phyloP scores from a whole-genome alignment of 1,284 basidiomycete species.

The Leccinum solheimii region DNA sequence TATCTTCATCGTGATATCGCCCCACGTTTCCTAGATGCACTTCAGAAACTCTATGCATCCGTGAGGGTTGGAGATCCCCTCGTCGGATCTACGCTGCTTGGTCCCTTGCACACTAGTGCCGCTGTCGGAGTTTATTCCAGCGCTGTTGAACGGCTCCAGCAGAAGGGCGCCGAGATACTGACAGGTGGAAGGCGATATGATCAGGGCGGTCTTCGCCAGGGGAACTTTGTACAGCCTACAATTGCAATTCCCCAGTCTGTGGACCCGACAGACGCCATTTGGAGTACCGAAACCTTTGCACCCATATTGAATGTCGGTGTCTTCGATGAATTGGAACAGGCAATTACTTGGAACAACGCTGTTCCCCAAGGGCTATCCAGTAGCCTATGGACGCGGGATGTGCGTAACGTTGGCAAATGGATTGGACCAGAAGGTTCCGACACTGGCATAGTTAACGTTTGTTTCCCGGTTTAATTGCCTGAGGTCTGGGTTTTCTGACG shows the following conservation, averaged over 20 bases:
- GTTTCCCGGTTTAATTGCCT: conserved; percentile 15
- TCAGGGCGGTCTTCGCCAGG: conserved; percentile 53
- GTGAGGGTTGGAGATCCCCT: conserved; percentile 84
- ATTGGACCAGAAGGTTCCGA: conserved; percentile 87
- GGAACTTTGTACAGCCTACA: conserved; percentile 89
- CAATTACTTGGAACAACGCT: conserved; percentile 89
- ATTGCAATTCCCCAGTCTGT: conserved; percentile 69
- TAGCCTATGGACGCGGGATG: conserved; percentile 85
- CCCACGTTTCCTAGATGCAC: conserved; percentile 68
- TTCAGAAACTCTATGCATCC: conserved; percentile 71
- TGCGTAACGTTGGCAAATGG: conserved; percentile 85
- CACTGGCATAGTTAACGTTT: conserved; percentile 82
- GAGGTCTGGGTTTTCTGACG: conserved; percentile 8
- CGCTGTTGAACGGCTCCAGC: conserved; percentile 65
- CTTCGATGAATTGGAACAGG: conserved; percentile 89
- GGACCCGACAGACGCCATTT: conserved; percentile 58
- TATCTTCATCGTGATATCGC: conserved; percentile 86
- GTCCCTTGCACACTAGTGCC: conserved; percentile 77
- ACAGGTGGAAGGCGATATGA: conserved; percentile 62
- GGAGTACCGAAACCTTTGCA: conserved; percentile 85
- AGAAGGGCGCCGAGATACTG: conserved; percentile 74
- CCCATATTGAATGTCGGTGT: conserved; percentile 86
- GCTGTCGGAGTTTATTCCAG: conserved; percentile 68
- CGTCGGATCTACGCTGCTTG: conserved; percentile 70
- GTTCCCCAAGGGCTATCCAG: conserved; percentile 91